Conservation (phyloP, 2,329 filamentous ascomycete genomes). For the Trichoderma sp. region DNA sequence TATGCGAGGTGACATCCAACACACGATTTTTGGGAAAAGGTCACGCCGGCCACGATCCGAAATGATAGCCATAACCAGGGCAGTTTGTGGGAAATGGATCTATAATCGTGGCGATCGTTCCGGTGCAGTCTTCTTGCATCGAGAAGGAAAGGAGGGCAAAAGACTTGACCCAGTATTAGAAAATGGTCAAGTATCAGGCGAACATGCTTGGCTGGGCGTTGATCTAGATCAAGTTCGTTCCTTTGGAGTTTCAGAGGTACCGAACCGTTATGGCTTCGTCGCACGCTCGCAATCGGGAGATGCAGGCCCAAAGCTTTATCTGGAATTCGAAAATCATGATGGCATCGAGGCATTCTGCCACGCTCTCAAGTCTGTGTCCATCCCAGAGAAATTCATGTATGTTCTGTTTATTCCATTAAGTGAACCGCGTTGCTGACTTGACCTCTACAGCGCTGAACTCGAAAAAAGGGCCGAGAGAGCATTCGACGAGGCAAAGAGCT, state of each 20-base stretch:
- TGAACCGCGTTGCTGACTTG: not conserved
- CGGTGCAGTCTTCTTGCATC: constrained; percentile 7
- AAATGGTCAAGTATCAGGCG: not conserved
- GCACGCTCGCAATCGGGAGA: constrained; percentile 22
- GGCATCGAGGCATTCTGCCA: not conserved
- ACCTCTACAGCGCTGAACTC: not conserved
- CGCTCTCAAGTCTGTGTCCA: not conserved
- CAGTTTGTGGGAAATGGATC: constrained; percentile 26
- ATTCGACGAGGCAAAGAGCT: constrained; percentile 6
- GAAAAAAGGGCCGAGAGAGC: constrained; percentile 5
- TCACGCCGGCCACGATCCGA: not conserved
- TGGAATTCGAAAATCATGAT: constrained; percentile 24
- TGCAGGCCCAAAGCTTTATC: constrained; percentile 18
- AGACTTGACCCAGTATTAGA: constrained; percentile 13
- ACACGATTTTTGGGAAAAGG: constrained; percentile 22
- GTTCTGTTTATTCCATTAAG: not conserved
- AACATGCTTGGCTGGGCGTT: constrained; percentile 26
- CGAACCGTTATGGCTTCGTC: constrained; percentile 25
- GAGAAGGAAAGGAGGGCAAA: not conserved
- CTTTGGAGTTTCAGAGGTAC: constrained; percentile 21
- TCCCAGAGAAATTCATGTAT: not conserved
- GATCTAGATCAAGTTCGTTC: constrained; percentile 19
- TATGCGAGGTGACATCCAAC: constrained; percentile 30
- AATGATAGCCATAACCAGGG: constrained; percentile 23
- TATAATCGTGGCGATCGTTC: constrained; percentile 4